These are phyloP conservation scores for Solanum raphanifolium DNA, from an alignment of 257 asterid species.

Conservation along the genomic window DNA sequence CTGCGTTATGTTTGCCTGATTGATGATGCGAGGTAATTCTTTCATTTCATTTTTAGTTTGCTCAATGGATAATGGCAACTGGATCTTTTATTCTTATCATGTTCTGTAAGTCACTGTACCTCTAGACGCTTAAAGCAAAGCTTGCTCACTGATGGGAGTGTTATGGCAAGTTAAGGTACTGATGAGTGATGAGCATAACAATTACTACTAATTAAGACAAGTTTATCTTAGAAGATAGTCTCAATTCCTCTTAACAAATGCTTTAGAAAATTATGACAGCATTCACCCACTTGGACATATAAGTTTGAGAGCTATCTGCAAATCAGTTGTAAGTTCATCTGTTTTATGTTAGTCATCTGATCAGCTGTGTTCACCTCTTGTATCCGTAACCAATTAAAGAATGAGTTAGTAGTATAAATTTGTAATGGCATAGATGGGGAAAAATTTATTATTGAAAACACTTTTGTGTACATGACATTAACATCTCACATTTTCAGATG, in stretches of 20 bases:
- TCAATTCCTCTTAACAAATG: not conserved
- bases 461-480: not conserved
- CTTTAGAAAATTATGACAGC: not conserved
- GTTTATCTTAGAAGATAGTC: not conserved
- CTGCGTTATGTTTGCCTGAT: constrained; percentile 84
- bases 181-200: not conserved
- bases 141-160: not conserved
- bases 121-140: not conserved
- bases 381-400: too few relatives aligned
- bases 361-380: too few relatives aligned
- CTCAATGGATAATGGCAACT: too few relatives aligned
- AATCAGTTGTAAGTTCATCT: too few relatives aligned
- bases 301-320: too few relatives aligned
- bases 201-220: not conserved
- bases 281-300: not conserved
- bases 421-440: not conserved
- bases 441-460: not conserved
- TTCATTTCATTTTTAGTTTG: too few relatives aligned
- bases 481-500: constrained; percentile 35
- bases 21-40: constrained; percentile 54
- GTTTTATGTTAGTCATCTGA: too few relatives aligned
- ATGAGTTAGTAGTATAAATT: too few relatives aligned
- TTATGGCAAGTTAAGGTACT: not conserved
- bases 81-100: too few relatives aligned
- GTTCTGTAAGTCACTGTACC: too few relatives aligned